Conservation (phyloP, 768 basidiomycete genomes). For the Sistotremastrum niveocremeum region DNA sequence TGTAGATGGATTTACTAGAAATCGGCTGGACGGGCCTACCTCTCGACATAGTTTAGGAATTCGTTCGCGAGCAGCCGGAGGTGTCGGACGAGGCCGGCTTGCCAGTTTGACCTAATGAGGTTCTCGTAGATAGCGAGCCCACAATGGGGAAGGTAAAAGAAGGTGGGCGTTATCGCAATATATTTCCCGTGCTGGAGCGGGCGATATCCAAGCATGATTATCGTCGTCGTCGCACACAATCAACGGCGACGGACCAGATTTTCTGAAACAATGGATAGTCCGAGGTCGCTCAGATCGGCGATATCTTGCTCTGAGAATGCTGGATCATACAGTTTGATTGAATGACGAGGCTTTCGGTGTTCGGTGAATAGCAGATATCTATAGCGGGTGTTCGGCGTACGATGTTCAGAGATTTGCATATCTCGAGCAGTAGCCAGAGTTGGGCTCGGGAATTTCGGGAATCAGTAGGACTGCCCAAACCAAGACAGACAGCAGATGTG, state of each 20-base stretch:
- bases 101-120: conserved; percentile 51
- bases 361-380: conserved; percentile 9
- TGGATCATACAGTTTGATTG: conserved; percentile 54
- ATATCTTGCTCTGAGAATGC: conserved; percentile 53
- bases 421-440: conserved; percentile 47
- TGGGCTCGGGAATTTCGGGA: conserved; percentile 54
- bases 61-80: conserved; percentile 53
- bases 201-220: not conserved
- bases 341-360: conserved; percentile 16
- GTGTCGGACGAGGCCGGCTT: conserved; percentile 26
- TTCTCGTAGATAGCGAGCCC: conserved; percentile 58
- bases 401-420: conserved; percentile 39
- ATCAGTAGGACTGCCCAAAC: conserved; percentile 55
- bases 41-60: conserved; percentile 52
- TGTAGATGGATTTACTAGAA: conserved; percentile 1
- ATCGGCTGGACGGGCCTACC: conserved; percentile 25
- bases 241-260: conserved; percentile 11
- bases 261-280: conserved; percentile 23
- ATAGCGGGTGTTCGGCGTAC: not conserved
- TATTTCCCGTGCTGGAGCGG: conserved; percentile 21
- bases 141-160: conserved; percentile 73
- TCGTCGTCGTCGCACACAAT: conserved; percentile 1
- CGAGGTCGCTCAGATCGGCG: conserved; percentile 29
- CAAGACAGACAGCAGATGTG: conserved; percentile 43
- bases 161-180: conserved; percentile 29